Base-by-base conservation (phyloP, 345 rosid genomes). In the Cardamine chenopodiifolia region DNA sequence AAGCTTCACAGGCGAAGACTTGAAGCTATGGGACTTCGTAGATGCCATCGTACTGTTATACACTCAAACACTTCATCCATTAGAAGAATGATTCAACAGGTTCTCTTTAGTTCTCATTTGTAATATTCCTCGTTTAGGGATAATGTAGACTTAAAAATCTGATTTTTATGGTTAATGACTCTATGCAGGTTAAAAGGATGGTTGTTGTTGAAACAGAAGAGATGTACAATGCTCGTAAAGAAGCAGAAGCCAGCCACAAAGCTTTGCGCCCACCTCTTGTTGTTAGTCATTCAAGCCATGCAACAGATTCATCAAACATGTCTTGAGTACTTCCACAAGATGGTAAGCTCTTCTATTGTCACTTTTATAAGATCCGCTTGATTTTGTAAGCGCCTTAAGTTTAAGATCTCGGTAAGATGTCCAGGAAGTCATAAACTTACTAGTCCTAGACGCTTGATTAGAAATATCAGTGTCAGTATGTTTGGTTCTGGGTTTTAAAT, bases 51-150 rank as follows among this genome's bases (percentile, higher is more conserved):
- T 32, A 90, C 94, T 50, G 90, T 90, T 35, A 76, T 78, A 82
- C 88, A 82, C 3, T 79, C 82, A 45, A 90, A 90, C 82, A 85
- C 83, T 22, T 88, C 94, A 35, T 80, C 90, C 10, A 84, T 86
- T 61, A 78, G 92, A 45, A 94, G 97, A 79, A 89, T 89, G 94
- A 79, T 90, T 65, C 81, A 86, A 42, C 97, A 90, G 92, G 94
- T 89, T 44, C 52, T 14, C 18, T 55, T 14, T 19, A 10, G 0
- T 11, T 55, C 47, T 35, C 61, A 13, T 35, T 23, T 55, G 3
- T 18, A n/a, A 13, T 25, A 3, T 53, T 45, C 26, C 54, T 57
- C 54, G 20, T 22, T 5, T 25, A 55, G 6, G 8, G 20, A n/a
- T 77, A 15, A 8, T 68, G 12, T 13, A 60, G 53, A 22, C 34